Conservation (phyloP, 352 stramenopile genomes). For the Aphanomyces stellatus region DNA sequence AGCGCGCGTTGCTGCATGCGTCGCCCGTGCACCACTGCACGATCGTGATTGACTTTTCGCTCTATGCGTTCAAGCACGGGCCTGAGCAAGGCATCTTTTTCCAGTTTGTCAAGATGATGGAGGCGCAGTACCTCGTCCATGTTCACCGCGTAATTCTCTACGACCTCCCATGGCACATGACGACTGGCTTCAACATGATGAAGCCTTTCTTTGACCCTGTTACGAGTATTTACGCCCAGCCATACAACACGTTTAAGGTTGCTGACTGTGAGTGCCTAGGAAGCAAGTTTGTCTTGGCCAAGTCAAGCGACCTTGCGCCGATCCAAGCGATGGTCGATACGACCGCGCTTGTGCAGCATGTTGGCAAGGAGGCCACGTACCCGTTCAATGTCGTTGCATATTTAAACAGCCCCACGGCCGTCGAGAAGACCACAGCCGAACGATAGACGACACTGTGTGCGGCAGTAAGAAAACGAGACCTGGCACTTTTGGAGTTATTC, state of each 20-base stretch:
- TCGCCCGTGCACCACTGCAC: conserved; percentile 6
- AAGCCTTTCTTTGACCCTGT: conserved; percentile 13
- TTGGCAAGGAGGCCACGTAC: background rate
- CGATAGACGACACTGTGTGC: too few relatives aligned
- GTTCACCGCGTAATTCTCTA: conserved; percentile 3
- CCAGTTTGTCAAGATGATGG: conserved; percentile 16
- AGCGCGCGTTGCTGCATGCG: background rate
- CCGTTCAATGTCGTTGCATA: conserved; percentile 4
- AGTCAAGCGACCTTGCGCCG: background rate
- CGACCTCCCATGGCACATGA: conserved; percentile 13
- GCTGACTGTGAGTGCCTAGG: background rate
- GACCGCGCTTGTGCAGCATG: conserved; percentile 1
- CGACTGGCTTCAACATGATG: conserved; percentile 10
- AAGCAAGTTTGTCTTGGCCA: conserved; percentile 12
- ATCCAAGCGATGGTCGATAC: background rate
- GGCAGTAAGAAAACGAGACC: too few relatives aligned
- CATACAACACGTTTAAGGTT: too few relatives aligned
- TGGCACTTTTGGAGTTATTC: too few relatives aligned
- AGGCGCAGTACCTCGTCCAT: conserved; percentile 13
- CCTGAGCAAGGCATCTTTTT: conserved; percentile 12
- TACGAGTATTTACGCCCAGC: background rate
- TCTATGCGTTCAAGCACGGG: conserved; percentile 13
- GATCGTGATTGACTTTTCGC: conserved; percentile 18
- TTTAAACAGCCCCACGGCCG: background rate
- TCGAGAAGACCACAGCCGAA: background rate